phyloP scores from a whole-genome alignment of 2,329 filamentous ascomycete genomes.

The Cordyceps cicadae region DNA sequence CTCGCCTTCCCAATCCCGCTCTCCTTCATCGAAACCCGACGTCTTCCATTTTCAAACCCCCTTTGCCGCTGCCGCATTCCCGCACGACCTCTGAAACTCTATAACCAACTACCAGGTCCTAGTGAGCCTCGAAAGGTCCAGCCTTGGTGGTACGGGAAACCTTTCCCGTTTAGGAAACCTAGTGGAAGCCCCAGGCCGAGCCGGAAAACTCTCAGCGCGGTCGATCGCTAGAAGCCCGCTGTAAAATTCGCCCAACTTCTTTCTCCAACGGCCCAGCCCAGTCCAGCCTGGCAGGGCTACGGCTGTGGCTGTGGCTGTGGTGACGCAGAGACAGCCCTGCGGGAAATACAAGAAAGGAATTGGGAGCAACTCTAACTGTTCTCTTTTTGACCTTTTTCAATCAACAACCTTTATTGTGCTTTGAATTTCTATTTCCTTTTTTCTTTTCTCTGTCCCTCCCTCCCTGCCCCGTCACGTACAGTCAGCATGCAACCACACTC shows the following conservation, averaged over 20 bases:
- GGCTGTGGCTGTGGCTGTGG: too few species aligned
- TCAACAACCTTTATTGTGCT: too few species aligned
- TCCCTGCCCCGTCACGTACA: background rate
- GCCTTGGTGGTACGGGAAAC: background rate
- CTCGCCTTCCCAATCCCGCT: background rate
- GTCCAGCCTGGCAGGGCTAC: background rate
- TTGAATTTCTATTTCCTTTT: too few species aligned
- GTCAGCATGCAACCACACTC: background rate
- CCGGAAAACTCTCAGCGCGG: background rate
- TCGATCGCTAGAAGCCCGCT: background rate
- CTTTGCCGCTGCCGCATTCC: conserved; percentile 6
- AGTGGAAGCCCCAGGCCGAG: background rate
- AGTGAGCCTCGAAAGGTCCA: too few species aligned
- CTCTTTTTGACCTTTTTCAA: too few species aligned
- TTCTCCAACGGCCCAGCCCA: too few species aligned
- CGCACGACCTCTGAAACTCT: background rate
- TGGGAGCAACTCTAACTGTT: background rate
- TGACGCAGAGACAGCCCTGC: background rate
- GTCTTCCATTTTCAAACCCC: background rate
- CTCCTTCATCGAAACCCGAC: conserved; percentile 2
- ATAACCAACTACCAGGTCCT: too few species aligned
- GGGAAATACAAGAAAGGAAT: background rate
- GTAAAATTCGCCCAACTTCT: too few species aligned
- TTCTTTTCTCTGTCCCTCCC: too few species aligned
- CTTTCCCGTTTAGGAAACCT: background rate